Percentiles rank a stretch among this genome's conserved stretches.
These are phyloP conservation scores for Kodamaea leandrae DNA, from an alignment of 805 yeast genomes.

Conservation along the genomic window DNA sequence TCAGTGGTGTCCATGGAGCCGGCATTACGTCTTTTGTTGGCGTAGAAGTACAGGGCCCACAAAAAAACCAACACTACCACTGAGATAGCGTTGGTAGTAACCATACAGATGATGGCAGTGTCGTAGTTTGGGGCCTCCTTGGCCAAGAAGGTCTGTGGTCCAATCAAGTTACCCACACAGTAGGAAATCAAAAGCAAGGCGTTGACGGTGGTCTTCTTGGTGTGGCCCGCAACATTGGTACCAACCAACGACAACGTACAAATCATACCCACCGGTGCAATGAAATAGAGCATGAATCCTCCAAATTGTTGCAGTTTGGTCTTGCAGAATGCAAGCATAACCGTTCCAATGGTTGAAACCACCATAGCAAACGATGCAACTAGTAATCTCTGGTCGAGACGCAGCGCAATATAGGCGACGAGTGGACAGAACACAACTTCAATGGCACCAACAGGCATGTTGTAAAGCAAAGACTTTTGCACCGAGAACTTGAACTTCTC, in stretches of 20 bases:
- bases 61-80: constrained; percentile 24
- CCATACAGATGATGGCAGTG: constrained; percentile 43
- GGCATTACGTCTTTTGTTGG: constrained; percentile 33
- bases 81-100: constrained; percentile 29
- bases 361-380: constrained; percentile 22
- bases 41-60: constrained; percentile 26
- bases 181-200: constrained; percentile 48
- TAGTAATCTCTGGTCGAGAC: constrained; percentile 25
- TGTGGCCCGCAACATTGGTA: constrained; percentile 53
- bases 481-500: constrained; percentile 26
- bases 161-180: too few species aligned
- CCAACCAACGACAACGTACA: constrained; percentile 37
- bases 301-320: constrained; percentile 20
- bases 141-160: constrained; percentile 37
- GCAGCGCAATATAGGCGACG: constrained; percentile 25
- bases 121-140: constrained; percentile 44
- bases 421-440: constrained; percentile 38
- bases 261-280: constrained; percentile 27
- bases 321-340: constrained; percentile 44
- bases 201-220: constrained; percentile 50
- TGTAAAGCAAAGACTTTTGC: constrained; percentile 41
- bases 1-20: too few species aligned
- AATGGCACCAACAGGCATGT: constrained; percentile 48
- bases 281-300: constrained; percentile 33
- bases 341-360: constrained; percentile 23